These are phyloP conservation scores for Diplocarpon rosae DNA, from an alignment of 2,329 filamentous ascomycete species.

Conservation along the genomic window DNA sequence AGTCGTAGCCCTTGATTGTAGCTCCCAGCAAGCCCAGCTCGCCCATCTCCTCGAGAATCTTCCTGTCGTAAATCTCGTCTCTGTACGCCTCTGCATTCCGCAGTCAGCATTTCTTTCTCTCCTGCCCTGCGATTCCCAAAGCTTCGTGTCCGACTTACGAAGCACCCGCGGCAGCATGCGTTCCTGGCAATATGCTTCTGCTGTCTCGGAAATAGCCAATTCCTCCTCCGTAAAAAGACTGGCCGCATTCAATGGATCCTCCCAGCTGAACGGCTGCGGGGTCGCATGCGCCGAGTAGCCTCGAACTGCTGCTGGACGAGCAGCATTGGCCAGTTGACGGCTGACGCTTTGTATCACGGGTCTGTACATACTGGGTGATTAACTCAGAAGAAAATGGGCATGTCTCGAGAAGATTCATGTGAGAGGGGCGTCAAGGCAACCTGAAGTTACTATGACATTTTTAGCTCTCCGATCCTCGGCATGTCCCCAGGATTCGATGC, in stretches of 20 bases:
- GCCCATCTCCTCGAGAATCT: slow-evolving; percentile 85
- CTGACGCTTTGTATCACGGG: slow-evolving; percentile 18
- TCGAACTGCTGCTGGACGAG: slow-evolving; percentile 14
- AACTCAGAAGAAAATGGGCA: slow-evolving; percentile 6
- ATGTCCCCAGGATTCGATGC: not conserved
- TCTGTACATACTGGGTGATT: slow-evolving; percentile 22
- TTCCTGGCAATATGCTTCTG: slow-evolving; percentile 90
- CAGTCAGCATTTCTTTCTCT: slow-evolving; percentile 1
- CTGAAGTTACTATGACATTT: not conserved
- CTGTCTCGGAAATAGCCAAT: slow-evolving; percentile 77
- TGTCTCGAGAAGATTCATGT: not conserved
- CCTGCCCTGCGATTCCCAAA: not conserved
- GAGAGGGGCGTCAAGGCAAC: slow-evolving; percentile 1
- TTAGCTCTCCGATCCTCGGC: slow-evolving; percentile 13
- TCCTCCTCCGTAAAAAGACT: slow-evolving; percentile 84
- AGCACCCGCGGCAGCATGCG: slow-evolving; percentile 74
- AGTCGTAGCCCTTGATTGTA: slow-evolving; percentile 78
- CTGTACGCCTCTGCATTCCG: slow-evolving; percentile 61
- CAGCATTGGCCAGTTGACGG: slow-evolving; percentile 15
- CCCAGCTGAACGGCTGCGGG: slow-evolving; percentile 63
- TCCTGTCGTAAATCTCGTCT: slow-evolving; percentile 75
- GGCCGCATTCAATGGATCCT: slow-evolving; percentile 70
- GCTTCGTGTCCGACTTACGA: slow-evolving; percentile 41
- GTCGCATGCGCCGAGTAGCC: slow-evolving; percentile 23
- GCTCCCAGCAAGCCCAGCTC: slow-evolving; percentile 81